phyloP scores from a whole-genome alignment of 495 filamentous ascomycete species.

The Neurospora discreta region DNA sequence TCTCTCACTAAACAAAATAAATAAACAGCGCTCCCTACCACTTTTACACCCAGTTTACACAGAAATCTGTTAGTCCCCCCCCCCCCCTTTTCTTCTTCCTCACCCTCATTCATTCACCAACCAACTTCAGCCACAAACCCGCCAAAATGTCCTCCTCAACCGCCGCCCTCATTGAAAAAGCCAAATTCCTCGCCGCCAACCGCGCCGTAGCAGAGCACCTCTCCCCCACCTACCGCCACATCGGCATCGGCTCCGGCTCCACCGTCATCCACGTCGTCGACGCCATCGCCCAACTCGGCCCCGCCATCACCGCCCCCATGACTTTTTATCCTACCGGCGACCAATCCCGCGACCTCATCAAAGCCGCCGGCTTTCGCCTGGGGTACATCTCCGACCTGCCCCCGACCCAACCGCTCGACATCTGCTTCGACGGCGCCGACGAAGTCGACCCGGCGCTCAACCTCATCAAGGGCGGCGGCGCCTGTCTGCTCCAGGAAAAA shows the following conservation, averaged over 20 bases:
- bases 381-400: constrained; percentile 66
- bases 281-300: constrained; percentile 65
- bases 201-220: constrained; percentile 82
- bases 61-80: no score
- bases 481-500: constrained; percentile 97
- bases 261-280: constrained; percentile 95
- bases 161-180: constrained; percentile 50
- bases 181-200: constrained; percentile 75
- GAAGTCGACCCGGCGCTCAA: constrained; percentile 94
- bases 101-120: no score
- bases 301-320: constrained; percentile 49
- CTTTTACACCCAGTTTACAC: no score
- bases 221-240: constrained; percentile 52
- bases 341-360: constrained; percentile 75
- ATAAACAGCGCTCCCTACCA: no score
- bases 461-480: constrained; percentile 94
- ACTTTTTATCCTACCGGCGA: constrained; percentile 86
- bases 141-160: constrained; percentile 1
- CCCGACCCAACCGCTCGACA: constrained; percentile 45
- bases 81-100: no score
- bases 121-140: no score
- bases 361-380: constrained; percentile 60
- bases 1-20: no score
- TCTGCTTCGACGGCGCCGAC: constrained; percentile 91
- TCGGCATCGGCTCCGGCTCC: constrained; percentile 89